Evolutionary conservation across 495 filamentous ascomycete genomes (phyloP).

Genomic region (Penicillium canescens): DNA sequence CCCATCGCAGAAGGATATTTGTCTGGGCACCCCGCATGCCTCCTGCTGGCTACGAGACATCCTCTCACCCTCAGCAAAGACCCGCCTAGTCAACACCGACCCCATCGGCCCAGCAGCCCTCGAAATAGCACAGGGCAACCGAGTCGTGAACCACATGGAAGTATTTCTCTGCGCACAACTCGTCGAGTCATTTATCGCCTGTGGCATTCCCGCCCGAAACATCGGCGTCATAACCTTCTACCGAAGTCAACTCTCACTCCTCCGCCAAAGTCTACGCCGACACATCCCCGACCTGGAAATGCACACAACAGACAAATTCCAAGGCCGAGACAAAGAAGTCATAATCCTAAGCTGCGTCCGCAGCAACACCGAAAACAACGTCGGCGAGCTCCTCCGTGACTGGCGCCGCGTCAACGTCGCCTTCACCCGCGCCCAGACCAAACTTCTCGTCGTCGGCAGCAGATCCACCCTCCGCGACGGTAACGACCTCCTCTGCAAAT

Average conservation of each 20-base stretch:
- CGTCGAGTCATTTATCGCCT: slow-evolving; percentile 71
- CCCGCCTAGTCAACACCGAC: slow-evolving; percentile 89
- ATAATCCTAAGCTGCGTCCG: slow-evolving; percentile 84
- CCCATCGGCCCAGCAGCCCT: slow-evolving; percentile 58
- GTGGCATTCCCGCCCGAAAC: slow-evolving; percentile 70
- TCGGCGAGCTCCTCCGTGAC: slow-evolving; percentile 89
- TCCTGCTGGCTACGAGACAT: slow-evolving; percentile 85
- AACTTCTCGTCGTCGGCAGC: slow-evolving; percentile 85
- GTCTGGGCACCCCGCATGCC: slow-evolving; percentile 46
- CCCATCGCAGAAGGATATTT: slow-evolving; percentile 40
- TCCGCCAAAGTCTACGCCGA: slow-evolving; percentile 55
- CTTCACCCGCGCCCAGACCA: slow-evolving; percentile 86
- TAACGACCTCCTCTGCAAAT: slow-evolving; percentile 73
- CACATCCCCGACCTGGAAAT: slow-evolving; percentile 70
- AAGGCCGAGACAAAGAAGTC: slow-evolving; percentile 92
- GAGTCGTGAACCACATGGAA: slow-evolving; percentile 83
- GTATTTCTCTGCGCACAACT: slow-evolving; percentile 73
- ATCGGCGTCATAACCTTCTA: slow-evolving; percentile 99
- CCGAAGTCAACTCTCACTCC: slow-evolving; percentile 77
- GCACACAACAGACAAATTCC: slow-evolving; percentile 95
- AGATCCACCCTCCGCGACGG: slow-evolving; percentile 67
- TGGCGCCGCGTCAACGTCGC: slow-evolving; percentile 95
- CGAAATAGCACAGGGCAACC: slow-evolving; percentile 74
- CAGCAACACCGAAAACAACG: slow-evolving; percentile 73
- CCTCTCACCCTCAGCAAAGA: slow-evolving; percentile 65